A percentile compares a stretch with the other conserved stretches of the same genome.
Conservation (phyloP, 2,329 filamentous ascomycete genomes). For the Exophiala bonariae region DNA sequence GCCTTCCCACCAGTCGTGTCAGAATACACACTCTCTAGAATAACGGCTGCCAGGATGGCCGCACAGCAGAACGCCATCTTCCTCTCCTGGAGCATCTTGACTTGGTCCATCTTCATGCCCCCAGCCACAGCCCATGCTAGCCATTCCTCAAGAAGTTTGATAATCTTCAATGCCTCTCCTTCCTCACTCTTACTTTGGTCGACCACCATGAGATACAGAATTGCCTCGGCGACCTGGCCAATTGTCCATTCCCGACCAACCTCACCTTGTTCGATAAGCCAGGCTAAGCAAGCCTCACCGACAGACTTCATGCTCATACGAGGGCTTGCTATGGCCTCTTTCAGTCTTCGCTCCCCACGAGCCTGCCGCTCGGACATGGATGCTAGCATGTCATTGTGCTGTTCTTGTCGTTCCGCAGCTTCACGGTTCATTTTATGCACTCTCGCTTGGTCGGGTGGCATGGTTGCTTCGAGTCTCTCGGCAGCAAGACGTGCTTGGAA, state of each 20-base stretch:
- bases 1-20: conserved; percentile 19
- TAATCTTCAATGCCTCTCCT: conserved; percentile 24
- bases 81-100: conserved; percentile 25
- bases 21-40: conserved; percentile 23
- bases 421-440: conserved; percentile 25
- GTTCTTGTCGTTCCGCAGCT: conserved; percentile 18
- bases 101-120: conserved; percentile 31
- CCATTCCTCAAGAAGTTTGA: conserved; percentile 32
- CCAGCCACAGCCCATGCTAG: conserved; percentile 28
- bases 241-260: conserved; percentile 29
- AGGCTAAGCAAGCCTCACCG: conserved; percentile 29
- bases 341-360: conserved; percentile 27
- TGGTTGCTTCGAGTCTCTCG: conserved; percentile 26
- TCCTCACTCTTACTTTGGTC: conserved; percentile 18
- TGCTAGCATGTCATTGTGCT: conserved; percentile 25
- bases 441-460: conserved; percentile 31
- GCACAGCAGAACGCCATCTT: conserved; percentile 31
- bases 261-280: conserved; percentile 27
- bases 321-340: conserved; percentile 30
- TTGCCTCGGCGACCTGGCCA: conserved; percentile 27
- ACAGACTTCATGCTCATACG: conserved; percentile 28
- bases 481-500: conserved; percentile 23
- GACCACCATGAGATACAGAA: conserved; percentile 32
- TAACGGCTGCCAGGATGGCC: conserved; percentile 27
- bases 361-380: conserved; percentile 16